Evolutionary conservation across 805 yeast genomes (phyloP).

Genomic region (Pichia kluyveri): DNA sequence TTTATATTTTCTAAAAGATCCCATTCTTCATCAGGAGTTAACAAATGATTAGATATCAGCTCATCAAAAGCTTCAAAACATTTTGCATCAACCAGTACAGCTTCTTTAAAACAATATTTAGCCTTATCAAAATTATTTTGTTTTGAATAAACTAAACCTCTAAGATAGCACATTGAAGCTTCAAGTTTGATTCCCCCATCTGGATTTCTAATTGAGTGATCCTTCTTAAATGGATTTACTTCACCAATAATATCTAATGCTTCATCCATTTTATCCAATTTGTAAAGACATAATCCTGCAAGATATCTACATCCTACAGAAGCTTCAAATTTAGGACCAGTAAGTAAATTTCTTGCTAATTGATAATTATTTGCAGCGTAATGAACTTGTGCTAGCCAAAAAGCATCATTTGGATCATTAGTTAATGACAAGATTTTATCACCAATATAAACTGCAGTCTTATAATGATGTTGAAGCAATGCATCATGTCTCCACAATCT

Average conservation of each 20-base stretch:
- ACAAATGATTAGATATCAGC: constrained; percentile 57
- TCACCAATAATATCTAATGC: constrained; percentile 84
- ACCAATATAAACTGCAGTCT: constrained; percentile 84
- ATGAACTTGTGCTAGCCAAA: constrained; percentile 91
- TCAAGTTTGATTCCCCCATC: constrained; percentile 86
- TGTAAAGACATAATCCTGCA: constrained; percentile 64
- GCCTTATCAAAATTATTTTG: constrained; percentile 82
- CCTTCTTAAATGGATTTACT: constrained; percentile 54
- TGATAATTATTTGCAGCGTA: constrained; percentile 67
- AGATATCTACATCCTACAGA: constrained; percentile 75
- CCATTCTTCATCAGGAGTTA: constrained; percentile 86
- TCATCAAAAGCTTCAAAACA: constrained; percentile 90
- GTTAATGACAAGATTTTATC: constrained; percentile 83
- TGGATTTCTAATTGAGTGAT: constrained; percentile 30
- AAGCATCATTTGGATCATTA: constrained; percentile 85
- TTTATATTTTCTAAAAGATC: constrained; percentile 55
- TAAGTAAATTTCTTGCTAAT: constrained; percentile 66
- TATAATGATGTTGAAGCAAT: constrained; percentile 80
- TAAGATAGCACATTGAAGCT: constrained; percentile 74
- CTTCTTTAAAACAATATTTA: constrained; percentile 78
- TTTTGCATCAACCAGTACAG: constrained; percentile 77
- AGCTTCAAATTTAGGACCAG: constrained; percentile 44
- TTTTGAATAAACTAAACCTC: constrained; percentile 77
- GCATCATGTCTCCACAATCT: constrained; percentile 94
- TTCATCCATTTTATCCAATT: constrained; percentile 74